phyloP scores from a whole-genome alignment of 441 rosid genomes.

The Jatropha multifida region DNA sequence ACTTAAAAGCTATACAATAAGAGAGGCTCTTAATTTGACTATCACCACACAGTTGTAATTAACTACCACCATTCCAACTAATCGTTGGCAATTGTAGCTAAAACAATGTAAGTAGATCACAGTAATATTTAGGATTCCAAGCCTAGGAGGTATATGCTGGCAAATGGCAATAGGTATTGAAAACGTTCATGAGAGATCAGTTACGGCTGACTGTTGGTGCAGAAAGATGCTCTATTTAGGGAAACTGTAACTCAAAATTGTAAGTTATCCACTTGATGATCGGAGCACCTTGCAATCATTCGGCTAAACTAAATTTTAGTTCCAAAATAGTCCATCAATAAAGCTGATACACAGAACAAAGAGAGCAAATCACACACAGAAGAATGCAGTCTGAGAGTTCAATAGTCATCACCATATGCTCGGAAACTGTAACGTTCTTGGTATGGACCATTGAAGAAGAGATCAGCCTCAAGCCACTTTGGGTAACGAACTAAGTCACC shows the following conservation, averaged over 20 bases:
- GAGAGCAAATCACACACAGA: neutral
- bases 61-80: neutral
- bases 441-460: constrained; percentile 82
- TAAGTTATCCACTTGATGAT: neutral
- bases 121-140: neutral
- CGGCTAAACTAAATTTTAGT: neutral
- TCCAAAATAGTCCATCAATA: neutral
- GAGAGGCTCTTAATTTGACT: neutral
- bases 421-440: constrained; percentile 81
- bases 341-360: neutral
- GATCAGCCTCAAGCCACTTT: constrained; percentile 96
- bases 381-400: neutral
- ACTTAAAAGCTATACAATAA: too few relatives aligned
- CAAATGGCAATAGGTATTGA: neutral
- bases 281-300: neutral
- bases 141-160: neutral
- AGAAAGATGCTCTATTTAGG: neutral
- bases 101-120: neutral
- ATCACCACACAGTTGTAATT: neutral
- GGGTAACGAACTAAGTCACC: constrained; percentile 97
- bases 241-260: neutral
- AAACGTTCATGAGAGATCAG: neutral
- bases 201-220: neutral
- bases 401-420: constrained; percentile 75
- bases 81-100: neutral